These are phyloP conservation scores for Fusarium goolgardi DNA, from an alignment of 2,329 filamentous ascomycete species.

Conservation along the genomic window DNA sequence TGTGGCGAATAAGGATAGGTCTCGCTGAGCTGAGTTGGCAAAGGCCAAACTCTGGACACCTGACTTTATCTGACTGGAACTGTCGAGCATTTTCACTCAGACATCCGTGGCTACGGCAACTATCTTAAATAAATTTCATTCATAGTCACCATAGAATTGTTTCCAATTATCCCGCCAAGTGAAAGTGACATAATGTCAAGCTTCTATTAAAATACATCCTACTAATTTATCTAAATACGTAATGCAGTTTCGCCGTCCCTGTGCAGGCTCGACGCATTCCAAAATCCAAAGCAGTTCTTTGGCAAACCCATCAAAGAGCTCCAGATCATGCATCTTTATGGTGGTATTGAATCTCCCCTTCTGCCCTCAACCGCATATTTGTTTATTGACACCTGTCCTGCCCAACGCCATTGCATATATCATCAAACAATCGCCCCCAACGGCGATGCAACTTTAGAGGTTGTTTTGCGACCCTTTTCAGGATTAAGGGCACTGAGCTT, in stretches of 20 bases:
- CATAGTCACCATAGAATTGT: background rate
- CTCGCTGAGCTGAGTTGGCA: slow-evolving; percentile 9
- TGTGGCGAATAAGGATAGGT: slow-evolving; percentile 26
- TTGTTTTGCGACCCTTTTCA: slow-evolving; percentile 18
- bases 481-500: slow-evolving; percentile 3
- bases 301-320: slow-evolving; percentile 25
- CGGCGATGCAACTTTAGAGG: slow-evolving; percentile 31
- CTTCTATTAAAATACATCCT: slow-evolving; percentile 59
- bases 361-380: slow-evolving; percentile 45
- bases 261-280: slow-evolving; percentile 37
- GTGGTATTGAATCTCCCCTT: slow-evolving; percentile 46
- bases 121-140: background rate
- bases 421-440: slow-evolving; percentile 45
- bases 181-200: slow-evolving; percentile 42
- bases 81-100: background rate
- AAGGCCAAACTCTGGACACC: slow-evolving; percentile 16
- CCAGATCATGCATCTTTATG: slow-evolving; percentile 41
- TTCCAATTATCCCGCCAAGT: background rate
- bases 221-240: slow-evolving; percentile 50
- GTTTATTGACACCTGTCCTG: slow-evolving; percentile 43
- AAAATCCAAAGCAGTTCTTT: slow-evolving; percentile 21
- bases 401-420: slow-evolving; percentile 50
- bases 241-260: slow-evolving; percentile 36
- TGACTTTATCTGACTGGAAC: slow-evolving; percentile 18
- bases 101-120: background rate